Base-by-base conservation (phyloP, 2,329 filamentous ascomycete genomes). In the Coleophoma eucalyptorum region DNA sequence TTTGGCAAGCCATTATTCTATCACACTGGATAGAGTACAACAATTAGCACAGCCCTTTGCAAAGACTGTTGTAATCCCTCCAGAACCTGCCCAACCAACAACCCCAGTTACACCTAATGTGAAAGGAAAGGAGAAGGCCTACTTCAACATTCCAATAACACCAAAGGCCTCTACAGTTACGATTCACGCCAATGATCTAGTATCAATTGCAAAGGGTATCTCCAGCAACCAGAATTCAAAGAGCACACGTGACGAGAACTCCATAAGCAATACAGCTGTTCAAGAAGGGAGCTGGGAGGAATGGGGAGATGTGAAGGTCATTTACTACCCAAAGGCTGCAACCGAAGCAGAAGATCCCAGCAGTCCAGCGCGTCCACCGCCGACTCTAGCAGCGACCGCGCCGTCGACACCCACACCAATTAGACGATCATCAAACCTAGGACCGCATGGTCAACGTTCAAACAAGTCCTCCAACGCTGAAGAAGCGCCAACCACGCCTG, bases 161-260 rank as follows among this genome's bases (percentile, higher is more conserved):
- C 58, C 53, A 20, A 61, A 64, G 65, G 63, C 48, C 66, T 50
- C 58, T 13, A 73, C 80, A 19, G 76, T 77, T 5, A 74, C 79
- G 32, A 80, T 88, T 68, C 85, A 89, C 67, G 88, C 89, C n/a
- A 92, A 92, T 58, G 90, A 99, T 67, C 72, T 99, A 49, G 83
- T 88, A 33, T 81, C 86, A 12, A 75, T 97, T 50, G 84, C 86
- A 47, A 85, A 85, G 50, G 77, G 80, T 20, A 62, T 59, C 43
- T 62, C 64, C 4, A 61, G 67, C 18, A 61, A 63, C 46, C 61
- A 59, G 40, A 65, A 63, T 21, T 61, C 67, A 18, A 61, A 62
- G 20, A 58, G 56, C 26, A 48, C 55, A 51, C 57, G 60, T 38
- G 63, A 64, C 55, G 67, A 65, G 13, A 34, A 32, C 50, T 62